Base-by-base conservation (phyloP, 768 basidiomycete genomes). In the Leccinum subgranulosum region DNA sequence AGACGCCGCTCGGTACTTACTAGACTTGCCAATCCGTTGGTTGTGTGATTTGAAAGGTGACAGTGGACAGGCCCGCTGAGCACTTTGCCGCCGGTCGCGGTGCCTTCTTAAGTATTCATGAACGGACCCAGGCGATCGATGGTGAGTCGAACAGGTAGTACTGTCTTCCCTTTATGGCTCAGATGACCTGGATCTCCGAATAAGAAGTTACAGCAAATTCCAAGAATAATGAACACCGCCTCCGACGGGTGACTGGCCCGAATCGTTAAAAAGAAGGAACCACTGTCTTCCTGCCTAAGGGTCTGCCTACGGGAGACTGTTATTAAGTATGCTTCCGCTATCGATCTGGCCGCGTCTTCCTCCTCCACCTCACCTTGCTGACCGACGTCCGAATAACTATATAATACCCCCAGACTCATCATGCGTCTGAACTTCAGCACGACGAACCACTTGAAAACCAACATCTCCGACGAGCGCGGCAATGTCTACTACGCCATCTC, bases 371-470 rank as follows among this genome's bases (percentile, higher is more conserved):
- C n/a, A 43, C 33, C 49, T 23, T 23, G 14, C 25, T 48, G 19
- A 28, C 15, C 15, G 51, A 15, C 55, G 59, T 21, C 61, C 60
- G 14, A 33, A 5, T 33, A 1, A 11, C n/a, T 25, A 25, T 4
- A 25, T 11, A 27, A n/a, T 4, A 7, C 4, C 23, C 34, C 43
- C 31, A 15, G 5, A 47, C 25, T 25, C 12, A 29, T 48, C 39
- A 68, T 69, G 68, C 68, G 60, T 28, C 63, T 68, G 53, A 41
- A 46, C 43, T 57, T 66, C 28, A 70, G 64, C 25, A 63, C 64
- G 4, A 47, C 48, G n/a, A 14, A 68, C 50, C 50, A 64, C 47
- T 23, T 61, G 53, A 66, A 70, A 45, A 62, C 68, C 3, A 27
- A 61, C n/a, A 60, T 70, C 34, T 56, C 58, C 4, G 60, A 70